Evolutionary conservation across 768 basidiomycete species (phyloP).

Genomic region (Kwoniella heveanensis): DNA sequence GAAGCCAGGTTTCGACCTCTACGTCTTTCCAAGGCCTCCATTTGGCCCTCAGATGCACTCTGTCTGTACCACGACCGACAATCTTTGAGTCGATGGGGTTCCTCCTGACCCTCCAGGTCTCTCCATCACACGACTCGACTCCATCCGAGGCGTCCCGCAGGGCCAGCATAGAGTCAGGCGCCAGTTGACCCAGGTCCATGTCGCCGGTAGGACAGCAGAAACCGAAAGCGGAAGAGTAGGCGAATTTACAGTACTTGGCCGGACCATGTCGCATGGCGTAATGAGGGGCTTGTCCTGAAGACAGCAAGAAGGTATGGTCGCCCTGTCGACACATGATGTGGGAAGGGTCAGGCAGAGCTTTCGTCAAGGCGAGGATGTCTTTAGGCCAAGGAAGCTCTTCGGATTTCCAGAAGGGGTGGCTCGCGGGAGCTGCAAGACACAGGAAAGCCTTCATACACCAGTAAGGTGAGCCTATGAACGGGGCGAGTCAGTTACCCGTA

Average conservation of each 20-base stretch:
- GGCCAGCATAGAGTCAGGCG: constrained; percentile 71
- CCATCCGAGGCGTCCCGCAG: constrained; percentile 64
- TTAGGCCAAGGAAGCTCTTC: constrained; percentile 69
- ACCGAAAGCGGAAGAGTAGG: constrained; percentile 75
- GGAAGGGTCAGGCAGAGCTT: constrained; percentile 65
- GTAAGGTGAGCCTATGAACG: constrained; percentile 70
- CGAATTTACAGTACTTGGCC: constrained; percentile 76
- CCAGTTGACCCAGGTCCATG: constrained; percentile 70
- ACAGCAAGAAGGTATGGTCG: constrained; percentile 71
- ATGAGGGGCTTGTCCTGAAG: constrained; percentile 76
- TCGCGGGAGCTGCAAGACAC: constrained; percentile 65
- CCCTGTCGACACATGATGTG: constrained; percentile 66
- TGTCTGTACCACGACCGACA: constrained; percentile 57
- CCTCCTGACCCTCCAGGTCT: constrained; percentile 71
- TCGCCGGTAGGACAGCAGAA: constrained; percentile 72
- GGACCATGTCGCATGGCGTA: constrained; percentile 77
- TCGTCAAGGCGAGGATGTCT: constrained; percentile 60
- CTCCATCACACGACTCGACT: constrained; percentile 59
- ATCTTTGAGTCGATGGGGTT: constrained; percentile 64
- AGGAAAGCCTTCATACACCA: constrained; percentile 81
- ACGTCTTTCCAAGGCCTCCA: constrained; percentile 78
- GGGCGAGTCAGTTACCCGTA: constrained; percentile 10
- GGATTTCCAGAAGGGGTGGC: constrained; percentile 72
- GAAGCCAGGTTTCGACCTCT: constrained; percentile 72
- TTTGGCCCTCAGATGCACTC: constrained; percentile 65